Evolutionary conservation across 202 grass and related monocot genomes (phyloP).

Genomic region (Dendrocalamus latiflorus): DNA sequence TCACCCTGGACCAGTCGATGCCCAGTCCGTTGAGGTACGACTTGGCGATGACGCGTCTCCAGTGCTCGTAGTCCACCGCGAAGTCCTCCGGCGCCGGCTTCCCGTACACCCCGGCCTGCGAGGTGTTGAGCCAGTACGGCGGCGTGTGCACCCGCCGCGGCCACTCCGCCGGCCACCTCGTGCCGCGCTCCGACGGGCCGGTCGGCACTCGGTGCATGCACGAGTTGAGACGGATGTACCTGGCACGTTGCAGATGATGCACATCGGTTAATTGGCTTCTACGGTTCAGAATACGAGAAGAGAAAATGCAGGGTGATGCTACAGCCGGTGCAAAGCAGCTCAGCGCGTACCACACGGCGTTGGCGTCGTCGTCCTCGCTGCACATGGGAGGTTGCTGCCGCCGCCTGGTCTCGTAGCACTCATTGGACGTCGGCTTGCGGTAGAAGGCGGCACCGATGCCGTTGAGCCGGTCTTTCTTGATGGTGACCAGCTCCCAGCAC

Average conservation of each 20-base stretch:
- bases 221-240: constrained; percentile 62
- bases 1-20: constrained; percentile 82
- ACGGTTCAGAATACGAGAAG: not conserved
- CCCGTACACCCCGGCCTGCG: constrained; percentile 59
- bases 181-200: constrained; percentile 38
- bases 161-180: constrained; percentile 73
- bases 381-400: constrained; percentile 78
- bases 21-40: constrained; percentile 76
- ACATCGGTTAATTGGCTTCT: not conserved
- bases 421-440: constrained; percentile 72
- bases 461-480: constrained; percentile 83
- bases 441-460: constrained; percentile 81
- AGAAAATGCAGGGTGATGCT: not conserved
- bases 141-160: constrained; percentile 47
- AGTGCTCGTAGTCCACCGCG: constrained; percentile 61
- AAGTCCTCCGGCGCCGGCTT: constrained; percentile 71
- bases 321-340: not conserved
- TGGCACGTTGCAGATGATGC: not conserved
- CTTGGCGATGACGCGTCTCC: constrained; percentile 54
- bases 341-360: constrained; percentile 62
- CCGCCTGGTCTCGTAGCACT: constrained; percentile 63
- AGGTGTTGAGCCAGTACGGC: constrained; percentile 70
- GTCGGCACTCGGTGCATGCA: constrained; percentile 78
- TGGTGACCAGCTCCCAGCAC: constrained; percentile 82
- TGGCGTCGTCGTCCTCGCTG: constrained; percentile 64